Percentiles rank a stretch among this genome's conserved stretches.
These are phyloP conservation scores for Craspedostauros australis DNA, from an alignment of 108 stramenopile genomes.

Conservation along the genomic window DNA sequence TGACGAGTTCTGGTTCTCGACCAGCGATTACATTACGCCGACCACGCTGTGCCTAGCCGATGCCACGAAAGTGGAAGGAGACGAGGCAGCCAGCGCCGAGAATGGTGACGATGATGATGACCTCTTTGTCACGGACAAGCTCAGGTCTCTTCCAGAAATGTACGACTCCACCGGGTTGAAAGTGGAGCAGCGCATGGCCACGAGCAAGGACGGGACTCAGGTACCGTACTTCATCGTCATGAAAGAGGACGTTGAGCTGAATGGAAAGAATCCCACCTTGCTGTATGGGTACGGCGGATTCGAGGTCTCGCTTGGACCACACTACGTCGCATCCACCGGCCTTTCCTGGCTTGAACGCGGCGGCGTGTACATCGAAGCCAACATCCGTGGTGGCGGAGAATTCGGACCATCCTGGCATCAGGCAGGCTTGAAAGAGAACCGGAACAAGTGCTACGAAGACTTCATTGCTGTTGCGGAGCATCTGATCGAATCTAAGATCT, in stretches of 20 bases:
- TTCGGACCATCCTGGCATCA: constrained; percentile 91
- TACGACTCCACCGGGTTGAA: constrained; percentile 54
- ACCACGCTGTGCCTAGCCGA: constrained; percentile 67
- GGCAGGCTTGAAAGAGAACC: constrained; percentile 74
- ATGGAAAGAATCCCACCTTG: constrained; percentile 60
- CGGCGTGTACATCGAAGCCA: constrained; percentile 90
- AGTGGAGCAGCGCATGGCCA: constrained; percentile 64
- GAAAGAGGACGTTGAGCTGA: constrained; percentile 39
- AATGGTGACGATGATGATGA: constrained; percentile 18
- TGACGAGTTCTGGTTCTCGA: constrained; percentile 71
- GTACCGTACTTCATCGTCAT: constrained; percentile 77
- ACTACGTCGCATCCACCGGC: constrained; percentile 73
- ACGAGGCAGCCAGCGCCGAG: constrained; percentile 1
- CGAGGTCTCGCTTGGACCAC: constrained; percentile 89
- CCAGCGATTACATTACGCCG: constrained; percentile 54
- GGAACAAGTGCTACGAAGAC: constrained; percentile 94
- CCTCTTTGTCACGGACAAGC: constrained; percentile 34
- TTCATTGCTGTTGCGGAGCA: constrained; percentile 90
- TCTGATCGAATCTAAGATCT: constrained; percentile 63
- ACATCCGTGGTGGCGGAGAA: constrained; percentile 95
- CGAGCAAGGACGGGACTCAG: constrained; percentile 76
- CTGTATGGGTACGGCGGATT: constrained; percentile 94
- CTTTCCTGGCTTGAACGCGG: constrained; percentile 87
- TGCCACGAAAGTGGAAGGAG: constrained; percentile 38
- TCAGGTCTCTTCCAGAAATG: constrained; percentile 61